A percentile compares a stretch with the other conserved stretches of the same genome.
These are phyloP conservation scores for Hyphodiscus hymeniophilus DNA, from an alignment of 495 filamentous ascomycete genomes.

Conservation along the genomic window DNA sequence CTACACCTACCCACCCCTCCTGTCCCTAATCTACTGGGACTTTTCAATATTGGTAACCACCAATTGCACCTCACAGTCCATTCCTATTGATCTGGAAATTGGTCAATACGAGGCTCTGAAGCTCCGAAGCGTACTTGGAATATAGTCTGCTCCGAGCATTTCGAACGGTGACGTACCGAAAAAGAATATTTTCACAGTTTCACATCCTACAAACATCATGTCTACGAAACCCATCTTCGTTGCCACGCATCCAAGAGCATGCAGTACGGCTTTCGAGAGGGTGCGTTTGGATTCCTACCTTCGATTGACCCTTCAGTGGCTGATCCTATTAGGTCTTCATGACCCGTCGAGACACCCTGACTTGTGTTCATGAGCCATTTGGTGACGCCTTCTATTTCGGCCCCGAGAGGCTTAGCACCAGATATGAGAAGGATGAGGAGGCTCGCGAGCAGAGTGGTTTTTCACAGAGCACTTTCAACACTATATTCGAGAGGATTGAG, in stretches of 20 bases:
- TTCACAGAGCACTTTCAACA: slow-evolving; percentile 62
- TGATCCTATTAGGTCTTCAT: slow-evolving; percentile 70
- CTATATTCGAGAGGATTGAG: slow-evolving; percentile 65
- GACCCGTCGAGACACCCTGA: slow-evolving; percentile 72
- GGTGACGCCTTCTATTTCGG: slow-evolving; percentile 96
- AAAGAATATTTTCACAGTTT: neutral
- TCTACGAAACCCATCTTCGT: slow-evolving; percentile 79
- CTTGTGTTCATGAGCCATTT: slow-evolving; percentile 89
- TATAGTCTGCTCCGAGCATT: neutral
- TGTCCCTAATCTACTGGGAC: neutral
- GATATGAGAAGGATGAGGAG: slow-evolving; percentile 67
- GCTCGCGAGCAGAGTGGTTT: slow-evolving; percentile 67
- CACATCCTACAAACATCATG: slow-evolving; percentile 36
- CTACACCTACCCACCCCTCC: neutral
- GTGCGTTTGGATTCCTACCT: slow-evolving; percentile 37
- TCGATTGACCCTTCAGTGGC: neutral
- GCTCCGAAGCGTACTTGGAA: slow-evolving; percentile 4
- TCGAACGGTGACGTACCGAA: neutral
- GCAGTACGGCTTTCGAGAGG: slow-evolving; percentile 92
- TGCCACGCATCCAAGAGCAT: slow-evolving; percentile 87
- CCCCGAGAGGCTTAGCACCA: slow-evolving; percentile 69
- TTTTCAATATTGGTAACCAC: neutral
- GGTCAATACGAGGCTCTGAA: neutral
- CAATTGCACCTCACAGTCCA: neutral
- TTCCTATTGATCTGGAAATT: slow-evolving; percentile 8